Evolutionary conservation across 139 green algal genomes (phyloP).

Genomic region (Pleodorina starrii): DNA sequence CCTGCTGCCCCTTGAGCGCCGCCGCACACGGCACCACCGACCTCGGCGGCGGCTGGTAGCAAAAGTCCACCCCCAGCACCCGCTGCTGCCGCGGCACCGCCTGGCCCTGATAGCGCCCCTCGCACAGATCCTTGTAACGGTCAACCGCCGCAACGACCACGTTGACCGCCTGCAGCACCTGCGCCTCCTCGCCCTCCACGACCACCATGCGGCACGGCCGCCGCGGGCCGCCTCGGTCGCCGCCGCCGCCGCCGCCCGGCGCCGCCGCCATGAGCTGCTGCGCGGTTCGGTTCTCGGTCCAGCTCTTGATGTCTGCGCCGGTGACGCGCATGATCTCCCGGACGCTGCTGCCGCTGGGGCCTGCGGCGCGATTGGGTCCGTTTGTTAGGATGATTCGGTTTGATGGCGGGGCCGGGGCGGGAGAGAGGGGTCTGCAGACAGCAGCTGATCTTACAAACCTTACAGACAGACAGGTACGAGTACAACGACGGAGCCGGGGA

Average conservation of each 20-base stretch:
- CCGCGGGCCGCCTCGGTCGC: background rate
- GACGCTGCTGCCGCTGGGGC: constrained; percentile 78
- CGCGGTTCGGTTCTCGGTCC: constrained; percentile 74
- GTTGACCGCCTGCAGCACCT: constrained; percentile 65
- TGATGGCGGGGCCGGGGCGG: too few species aligned
- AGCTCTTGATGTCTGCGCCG: constrained; percentile 84
- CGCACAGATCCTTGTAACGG: constrained; percentile 93
- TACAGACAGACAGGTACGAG: too few species aligned
- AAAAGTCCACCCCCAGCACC: constrained; percentile 89
- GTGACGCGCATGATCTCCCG: constrained; percentile 82
- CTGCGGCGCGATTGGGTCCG: too few species aligned
- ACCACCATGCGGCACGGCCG: constrained; percentile 73
- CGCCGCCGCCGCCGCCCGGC: background rate
- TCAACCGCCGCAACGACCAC: constrained; percentile 82
- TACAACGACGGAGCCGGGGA: too few species aligned
- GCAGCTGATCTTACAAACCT: too few species aligned
- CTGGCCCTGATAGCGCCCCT: constrained; percentile 79
- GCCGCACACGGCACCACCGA: constrained; percentile 83
- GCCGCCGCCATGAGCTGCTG: constrained; percentile 32
- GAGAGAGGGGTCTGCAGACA: too few species aligned
- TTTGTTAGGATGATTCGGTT: too few species aligned
- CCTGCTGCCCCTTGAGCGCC: constrained; percentile 69
- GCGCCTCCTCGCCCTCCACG: constrained; percentile 64
- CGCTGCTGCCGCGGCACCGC: constrained; percentile 82
- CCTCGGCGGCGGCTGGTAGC: constrained; percentile 90